Conservation (phyloP, 352 stramenopile genomes). For the Phytophthora pseudosyringae region DNA sequence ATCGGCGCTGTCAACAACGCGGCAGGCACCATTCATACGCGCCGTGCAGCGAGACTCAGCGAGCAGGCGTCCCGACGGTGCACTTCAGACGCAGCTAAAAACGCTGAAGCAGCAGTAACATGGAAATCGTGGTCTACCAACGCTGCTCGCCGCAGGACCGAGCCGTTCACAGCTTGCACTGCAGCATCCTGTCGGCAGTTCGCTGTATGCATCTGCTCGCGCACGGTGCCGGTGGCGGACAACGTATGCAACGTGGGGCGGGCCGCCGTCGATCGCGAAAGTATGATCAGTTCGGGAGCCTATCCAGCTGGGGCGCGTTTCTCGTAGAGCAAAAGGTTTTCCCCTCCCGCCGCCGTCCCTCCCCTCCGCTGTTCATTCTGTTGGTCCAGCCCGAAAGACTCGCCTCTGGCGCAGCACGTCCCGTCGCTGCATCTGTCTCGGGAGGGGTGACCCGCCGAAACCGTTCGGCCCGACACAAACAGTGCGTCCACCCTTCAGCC, state of each 20-base stretch:
- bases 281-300: conserved; percentile 27
- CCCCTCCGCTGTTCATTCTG: conserved; percentile 24
- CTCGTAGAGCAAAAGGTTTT: conserved; percentile 31
- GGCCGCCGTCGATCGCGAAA: conserved; percentile 18
- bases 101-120: conserved; percentile 5
- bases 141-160: neutral
- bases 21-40: neutral
- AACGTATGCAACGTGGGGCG: conserved; percentile 13
- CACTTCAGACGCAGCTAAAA: conserved; percentile 27
- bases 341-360: conserved; percentile 15
- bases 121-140: neutral
- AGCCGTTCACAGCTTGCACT: conserved; percentile 20
- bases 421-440: neutral
- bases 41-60: conserved; percentile 7
- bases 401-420: neutral
- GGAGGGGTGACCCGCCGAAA: conserved; percentile 39
- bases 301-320: conserved; percentile 32
- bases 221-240: conserved; percentile 8
- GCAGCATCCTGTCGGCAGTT: conserved; percentile 27
- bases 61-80: conserved; percentile 17
- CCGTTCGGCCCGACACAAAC: conserved; percentile 23
- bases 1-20: neutral
- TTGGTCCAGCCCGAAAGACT: conserved; percentile 18
- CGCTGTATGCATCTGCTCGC: conserved; percentile 21
- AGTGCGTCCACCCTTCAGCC: conserved; percentile 12